These are phyloP conservation scores for Cynanchum wilfordii DNA, from an alignment of 257 asterid genomes.

Conservation along the genomic window DNA sequence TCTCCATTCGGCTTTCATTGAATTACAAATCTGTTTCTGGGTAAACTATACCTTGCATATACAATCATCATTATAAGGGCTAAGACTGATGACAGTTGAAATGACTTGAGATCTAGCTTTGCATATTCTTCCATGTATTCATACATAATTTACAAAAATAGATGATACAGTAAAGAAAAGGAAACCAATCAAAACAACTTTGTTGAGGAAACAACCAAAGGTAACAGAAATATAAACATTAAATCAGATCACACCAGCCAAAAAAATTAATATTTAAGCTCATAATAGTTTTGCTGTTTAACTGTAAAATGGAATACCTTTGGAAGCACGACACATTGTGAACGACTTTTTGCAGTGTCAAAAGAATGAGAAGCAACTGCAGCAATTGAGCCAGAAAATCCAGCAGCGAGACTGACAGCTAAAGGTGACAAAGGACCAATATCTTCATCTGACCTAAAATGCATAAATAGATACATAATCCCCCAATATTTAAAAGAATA, in stretches of 20 bases:
- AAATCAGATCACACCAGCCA: not conserved
- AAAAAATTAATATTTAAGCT: not conserved
- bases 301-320: slow-evolving; percentile 47
- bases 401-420: slow-evolving; percentile 83
- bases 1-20: not conserved
- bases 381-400: slow-evolving; percentile 93
- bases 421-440: slow-evolving; percentile 83
- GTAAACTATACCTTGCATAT: too few species aligned
- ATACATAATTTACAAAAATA: not conserved
- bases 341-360: slow-evolving; percentile 78
- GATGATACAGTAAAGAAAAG: not conserved
- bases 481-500: not conserved
- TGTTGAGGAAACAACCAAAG: not conserved
- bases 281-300: not conserved
- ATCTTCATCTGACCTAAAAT: slow-evolving; percentile 61
- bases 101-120: not conserved
- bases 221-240: not conserved
- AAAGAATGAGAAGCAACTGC: slow-evolving; percentile 95
- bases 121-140: not conserved
- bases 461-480: not conserved
- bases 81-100: not conserved
- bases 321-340: slow-evolving; percentile 77
- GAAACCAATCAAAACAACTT: not conserved
- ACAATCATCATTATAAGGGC: not conserved
- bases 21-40: not conserved